phyloP scores from a whole-genome alignment of 192 early-diverging fungal genomes.

The Allomyces arbusculus region DNA sequence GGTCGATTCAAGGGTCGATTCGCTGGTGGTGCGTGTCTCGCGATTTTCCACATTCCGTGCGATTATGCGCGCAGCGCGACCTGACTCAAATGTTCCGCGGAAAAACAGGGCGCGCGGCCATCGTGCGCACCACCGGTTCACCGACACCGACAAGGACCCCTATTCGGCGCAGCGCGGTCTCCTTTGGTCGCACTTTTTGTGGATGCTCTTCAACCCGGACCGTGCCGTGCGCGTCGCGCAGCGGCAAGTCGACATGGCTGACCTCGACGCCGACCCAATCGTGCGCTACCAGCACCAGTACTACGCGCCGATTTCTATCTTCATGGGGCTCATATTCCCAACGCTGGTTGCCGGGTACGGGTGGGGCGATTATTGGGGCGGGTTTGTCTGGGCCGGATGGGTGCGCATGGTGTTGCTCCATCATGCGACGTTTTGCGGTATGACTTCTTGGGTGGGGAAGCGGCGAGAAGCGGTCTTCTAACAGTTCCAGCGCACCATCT shows the following conservation, averaged over 20 bases:
- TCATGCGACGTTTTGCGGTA: conserved; percentile 60
- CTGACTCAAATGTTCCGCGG: no score
- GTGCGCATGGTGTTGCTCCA: conserved; percentile 56
- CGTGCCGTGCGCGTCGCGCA: neutral
- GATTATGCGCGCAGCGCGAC: no score
- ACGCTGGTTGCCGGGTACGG: conserved; percentile 58
- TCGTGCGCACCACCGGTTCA: conserved; percentile 73
- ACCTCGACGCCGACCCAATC: conserved; percentile 50
- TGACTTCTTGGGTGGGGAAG: no score
- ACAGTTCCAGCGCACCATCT: no score
- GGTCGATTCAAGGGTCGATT: conserved; percentile 62
- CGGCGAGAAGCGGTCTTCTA: no score
- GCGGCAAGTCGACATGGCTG: conserved; percentile 49
- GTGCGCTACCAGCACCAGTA: conserved; percentile 58
- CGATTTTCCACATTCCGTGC: no score
- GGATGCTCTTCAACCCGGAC: conserved; percentile 32
- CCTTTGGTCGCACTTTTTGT: conserved; percentile 64
- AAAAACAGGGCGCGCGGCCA: conserved; percentile 30
- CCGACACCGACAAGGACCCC: conserved; percentile 64
- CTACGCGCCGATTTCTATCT: conserved; percentile 45
- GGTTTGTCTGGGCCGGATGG: conserved; percentile 56
- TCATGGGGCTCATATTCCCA: conserved; percentile 59
- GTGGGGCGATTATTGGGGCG: conserved; percentile 60
- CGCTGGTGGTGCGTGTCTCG: conserved; percentile 47
- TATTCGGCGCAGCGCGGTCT: conserved; percentile 61